Evolutionary conservation across 768 basidiomycete genomes (phyloP).

Genomic region (Termitomyces sp.): DNA sequence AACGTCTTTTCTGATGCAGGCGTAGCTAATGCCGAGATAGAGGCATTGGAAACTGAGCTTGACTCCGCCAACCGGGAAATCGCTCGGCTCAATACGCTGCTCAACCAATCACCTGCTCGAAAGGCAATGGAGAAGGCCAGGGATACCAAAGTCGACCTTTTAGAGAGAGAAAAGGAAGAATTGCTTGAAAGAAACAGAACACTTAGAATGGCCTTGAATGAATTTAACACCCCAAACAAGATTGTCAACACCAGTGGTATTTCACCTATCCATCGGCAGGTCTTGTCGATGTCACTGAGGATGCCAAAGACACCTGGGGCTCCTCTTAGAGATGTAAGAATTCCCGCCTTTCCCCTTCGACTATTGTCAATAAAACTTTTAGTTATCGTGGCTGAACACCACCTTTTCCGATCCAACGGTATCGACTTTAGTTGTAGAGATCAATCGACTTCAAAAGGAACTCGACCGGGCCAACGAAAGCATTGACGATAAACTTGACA

Average conservation of each 20-base stretch:
- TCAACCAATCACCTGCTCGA: constrained; percentile 69
- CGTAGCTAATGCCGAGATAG: constrained; percentile 50
- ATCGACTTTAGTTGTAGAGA: constrained; percentile 66
- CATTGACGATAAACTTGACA: constrained; percentile 86
- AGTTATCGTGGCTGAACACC: constrained; percentile 73
- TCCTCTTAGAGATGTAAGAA: constrained; percentile 71
- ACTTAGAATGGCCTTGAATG: constrained; percentile 46
- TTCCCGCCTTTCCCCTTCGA: constrained; percentile 1
- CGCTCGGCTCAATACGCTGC: constrained; percentile 56
- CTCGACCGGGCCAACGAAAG: constrained; percentile 77
- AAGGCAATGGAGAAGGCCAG: constrained; percentile 76
- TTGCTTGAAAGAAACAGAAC: constrained; percentile 65
- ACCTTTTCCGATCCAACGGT: constrained; percentile 51
- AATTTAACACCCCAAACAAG: constrained; percentile 55
- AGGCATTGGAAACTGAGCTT: constrained; percentile 68
- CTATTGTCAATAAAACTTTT: not conserved
- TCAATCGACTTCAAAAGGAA: constrained; percentile 66
- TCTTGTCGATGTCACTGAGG: constrained; percentile 60
- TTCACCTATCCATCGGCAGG: constrained; percentile 74
- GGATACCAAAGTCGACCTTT: constrained; percentile 66
- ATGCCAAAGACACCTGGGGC: constrained; percentile 76
- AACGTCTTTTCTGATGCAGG: constrained; percentile 23
- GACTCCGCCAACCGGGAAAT: constrained; percentile 76
- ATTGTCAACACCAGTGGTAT: constrained; percentile 50
- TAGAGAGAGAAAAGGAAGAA: constrained; percentile 76